Evolutionary conservation across 148 eudicot species (phyloP), one percentile per base, ranked within the genome.

Genomic region (Fagopyrum tataricum): DNA sequence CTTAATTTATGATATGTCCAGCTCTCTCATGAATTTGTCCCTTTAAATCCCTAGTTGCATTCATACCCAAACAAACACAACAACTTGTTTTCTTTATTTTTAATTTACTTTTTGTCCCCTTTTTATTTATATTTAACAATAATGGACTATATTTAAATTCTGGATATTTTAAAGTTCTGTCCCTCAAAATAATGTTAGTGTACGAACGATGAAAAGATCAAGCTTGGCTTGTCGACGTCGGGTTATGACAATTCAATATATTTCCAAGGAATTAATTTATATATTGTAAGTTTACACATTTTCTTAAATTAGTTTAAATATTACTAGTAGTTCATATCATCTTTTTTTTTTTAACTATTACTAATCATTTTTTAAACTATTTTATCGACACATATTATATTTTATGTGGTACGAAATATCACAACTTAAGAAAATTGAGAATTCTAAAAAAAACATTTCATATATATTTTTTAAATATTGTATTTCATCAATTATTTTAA

Each of bases 161-260:
- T 31, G 37, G 37, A 31, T 26, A 24, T 26, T 64, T 4, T 31
- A 37, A 64, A 26, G 69, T 15, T 64, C 39, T 64, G 69, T 39
- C 44, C 44, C 69, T 43, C 69, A 42, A 31, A 61, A 61, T 61
- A 31, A 31, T 61, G 67, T 61, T 61, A 1, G 41, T 61, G 41
- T 31, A 61, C 41, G 67, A 26, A 61, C 40, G 26, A 61, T 15
- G 20, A 39, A 64, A 64, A 64, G 69, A 64, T 64, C 44, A 64
- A 37, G 43, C 69, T 15, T 64, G 43, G 69, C 69, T 64, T 64
- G 69, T 64, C 44, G 37, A 37, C 69, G 15, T 62, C 42, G 68
- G 14, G 31, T 42, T 15, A 64, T 26, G 18, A 20, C 26, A 56
- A 10, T 21, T 56, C 21, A 56, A 20, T 56, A 52, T 15, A 46